Percentiles rank a stretch among this genome's conserved stretches.
phyloP scores from a whole-genome alignment of 208 protist genomes.

The Wallacemonas sp. region DNA sequence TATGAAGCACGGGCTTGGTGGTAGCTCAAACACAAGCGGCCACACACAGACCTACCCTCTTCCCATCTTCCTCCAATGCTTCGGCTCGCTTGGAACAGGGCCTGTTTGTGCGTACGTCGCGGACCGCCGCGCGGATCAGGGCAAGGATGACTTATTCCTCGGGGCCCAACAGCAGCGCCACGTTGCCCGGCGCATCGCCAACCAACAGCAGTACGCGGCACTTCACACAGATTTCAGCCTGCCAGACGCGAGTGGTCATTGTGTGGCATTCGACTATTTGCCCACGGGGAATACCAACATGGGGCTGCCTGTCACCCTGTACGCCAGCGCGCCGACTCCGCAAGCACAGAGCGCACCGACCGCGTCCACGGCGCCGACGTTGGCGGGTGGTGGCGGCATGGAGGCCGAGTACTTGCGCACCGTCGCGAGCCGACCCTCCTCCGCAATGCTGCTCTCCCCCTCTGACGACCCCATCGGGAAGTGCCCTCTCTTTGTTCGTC shows the following conservation, averaged over 20 bases:
- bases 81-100: slow-evolving; percentile 1
- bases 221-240: slow-evolving; percentile 16
- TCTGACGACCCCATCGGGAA: slow-evolving; percentile 17
- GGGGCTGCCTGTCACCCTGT: not conserved
- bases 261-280: slow-evolving; percentile 7
- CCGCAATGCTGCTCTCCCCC: slow-evolving; percentile 10
- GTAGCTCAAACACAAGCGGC: slow-evolving; percentile 3
- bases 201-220: slow-evolving; percentile 16
- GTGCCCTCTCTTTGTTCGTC: slow-evolving; percentile 26
- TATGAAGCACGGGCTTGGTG: slow-evolving; percentile 48
- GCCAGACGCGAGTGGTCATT: not conserved
- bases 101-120: slow-evolving; percentile 4
- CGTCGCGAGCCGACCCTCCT: slow-evolving; percentile 14
- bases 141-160: slow-evolving; percentile 13
- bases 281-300: slow-evolving; percentile 5
- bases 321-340: slow-evolving; percentile 3
- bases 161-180: not conserved
- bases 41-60: slow-evolving; percentile 9
- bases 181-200: not conserved
- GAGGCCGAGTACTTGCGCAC: slow-evolving; percentile 27
- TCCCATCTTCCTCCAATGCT: slow-evolving; percentile 5
- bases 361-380: slow-evolving; percentile 4
- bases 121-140: not conserved
- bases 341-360: not conserved
- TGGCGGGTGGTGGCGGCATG: slow-evolving; percentile 14